Evolutionary conservation across 148 eudicot species (phyloP).

Genomic region (Arctostaphylos glauca): DNA sequence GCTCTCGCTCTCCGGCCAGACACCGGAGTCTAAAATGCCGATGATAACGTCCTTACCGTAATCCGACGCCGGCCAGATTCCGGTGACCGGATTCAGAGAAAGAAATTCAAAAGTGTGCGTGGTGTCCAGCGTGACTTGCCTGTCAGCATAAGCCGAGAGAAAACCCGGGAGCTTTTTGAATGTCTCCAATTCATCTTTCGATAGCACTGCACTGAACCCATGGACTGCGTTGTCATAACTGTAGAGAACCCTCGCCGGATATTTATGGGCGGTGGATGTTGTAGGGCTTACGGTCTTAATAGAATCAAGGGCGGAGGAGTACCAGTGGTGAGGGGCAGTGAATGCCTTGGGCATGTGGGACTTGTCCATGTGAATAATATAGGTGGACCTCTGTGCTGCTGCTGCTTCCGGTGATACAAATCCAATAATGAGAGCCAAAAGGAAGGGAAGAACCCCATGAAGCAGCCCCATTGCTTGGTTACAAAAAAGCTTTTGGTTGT

Average conservation of each 20-base stretch:
- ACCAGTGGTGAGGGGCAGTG: slow-evolving; percentile 61
- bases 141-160: slow-evolving; percentile 38
- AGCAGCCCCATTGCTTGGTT: not conserved
- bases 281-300: not conserved
- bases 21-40: slow-evolving; percentile 59
- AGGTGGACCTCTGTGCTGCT: slow-evolving; percentile 23
- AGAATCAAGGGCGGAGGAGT: slow-evolving; percentile 43
- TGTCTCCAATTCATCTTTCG: slow-evolving; percentile 27
- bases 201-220: slow-evolving; percentile 50
- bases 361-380: slow-evolving; percentile 46
- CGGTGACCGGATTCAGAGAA: slow-evolving; percentile 34
- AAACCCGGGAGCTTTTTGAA: slow-evolving; percentile 36
- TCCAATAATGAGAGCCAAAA: not conserved
- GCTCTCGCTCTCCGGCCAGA: slow-evolving; percentile 68
- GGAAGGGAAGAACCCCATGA: not conserved
- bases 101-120: slow-evolving; percentile 52
- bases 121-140: slow-evolving; percentile 41
- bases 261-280: not conserved
- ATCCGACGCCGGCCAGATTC: slow-evolving; percentile 54
- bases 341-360: slow-evolving; percentile 43
- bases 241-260: slow-evolving; percentile 30
- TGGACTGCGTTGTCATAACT: slow-evolving; percentile 41
- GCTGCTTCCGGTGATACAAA: not conserved
- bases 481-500: not conserved
- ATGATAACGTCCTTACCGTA: slow-evolving; percentile 48